phyloP scores from a whole-genome alignment of 495 filamentous ascomycete species.

The Penicillium bovifimosum region DNA sequence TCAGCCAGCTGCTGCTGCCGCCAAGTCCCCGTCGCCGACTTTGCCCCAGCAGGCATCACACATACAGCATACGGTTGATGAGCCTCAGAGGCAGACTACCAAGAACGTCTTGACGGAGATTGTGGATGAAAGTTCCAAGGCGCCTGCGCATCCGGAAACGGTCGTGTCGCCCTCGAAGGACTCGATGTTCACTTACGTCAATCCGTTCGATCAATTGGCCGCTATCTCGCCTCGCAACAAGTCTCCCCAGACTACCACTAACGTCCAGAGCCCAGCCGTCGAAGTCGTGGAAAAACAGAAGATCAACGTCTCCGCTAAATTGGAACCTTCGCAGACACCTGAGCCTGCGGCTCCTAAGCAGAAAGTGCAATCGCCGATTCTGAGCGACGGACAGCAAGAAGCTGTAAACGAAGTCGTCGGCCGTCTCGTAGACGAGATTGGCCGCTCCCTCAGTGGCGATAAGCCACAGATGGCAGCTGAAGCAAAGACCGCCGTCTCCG shows the following conservation, averaged over 20 bases:
- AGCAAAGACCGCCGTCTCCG: conserved; percentile 19
- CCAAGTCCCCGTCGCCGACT: conserved; percentile 14
- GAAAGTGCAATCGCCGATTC: conserved; percentile 30
- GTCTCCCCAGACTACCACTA: conserved; percentile 39
- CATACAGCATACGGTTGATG: background rate
- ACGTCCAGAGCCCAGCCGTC: conserved; percentile 31
- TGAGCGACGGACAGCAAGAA: conserved; percentile 45
- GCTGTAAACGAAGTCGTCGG: conserved; percentile 67
- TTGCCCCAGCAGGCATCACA: conserved; percentile 3
- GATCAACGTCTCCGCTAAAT: conserved; percentile 18
- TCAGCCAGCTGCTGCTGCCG: conserved; percentile 35
- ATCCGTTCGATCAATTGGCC: conserved; percentile 73
- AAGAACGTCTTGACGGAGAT: conserved; percentile 15
- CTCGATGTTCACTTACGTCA: conserved; percentile 67
- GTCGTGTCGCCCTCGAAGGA: conserved; percentile 34
- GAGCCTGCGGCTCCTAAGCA: conserved; percentile 11
- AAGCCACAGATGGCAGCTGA: conserved; percentile 47
- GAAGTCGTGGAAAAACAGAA: conserved; percentile 27
- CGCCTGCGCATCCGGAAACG: conserved; percentile 30
- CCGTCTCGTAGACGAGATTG: conserved; percentile 61
- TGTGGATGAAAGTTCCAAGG: conserved; percentile 14
- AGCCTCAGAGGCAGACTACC: conserved; percentile 10
- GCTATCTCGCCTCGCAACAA: conserved; percentile 61
- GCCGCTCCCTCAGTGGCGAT: conserved; percentile 63
- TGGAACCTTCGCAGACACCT: conserved; percentile 10